These are phyloP conservation scores for Cyberlindnera xishuangbannaensis DNA, from an alignment of 805 yeast genomes.

Conservation along the genomic window DNA sequence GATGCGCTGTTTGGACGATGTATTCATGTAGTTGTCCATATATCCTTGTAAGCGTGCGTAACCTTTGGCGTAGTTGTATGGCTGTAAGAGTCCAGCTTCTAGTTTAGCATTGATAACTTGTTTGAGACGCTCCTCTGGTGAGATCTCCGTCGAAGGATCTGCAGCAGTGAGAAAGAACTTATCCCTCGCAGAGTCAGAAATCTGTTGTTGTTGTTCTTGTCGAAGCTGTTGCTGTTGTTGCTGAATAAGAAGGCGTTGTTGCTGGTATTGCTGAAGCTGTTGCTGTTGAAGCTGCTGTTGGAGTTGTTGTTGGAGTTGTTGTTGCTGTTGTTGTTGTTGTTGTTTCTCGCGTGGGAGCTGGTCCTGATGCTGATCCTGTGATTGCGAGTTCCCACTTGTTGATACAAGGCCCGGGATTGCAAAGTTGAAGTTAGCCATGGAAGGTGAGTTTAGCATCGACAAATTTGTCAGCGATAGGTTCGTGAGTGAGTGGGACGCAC, in stretches of 20 bases:
- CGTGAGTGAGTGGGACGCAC: conserved; percentile 24
- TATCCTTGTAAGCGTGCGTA: conserved; percentile 84
- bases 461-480: conserved; percentile 22
- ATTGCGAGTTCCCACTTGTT: conserved; percentile 7
- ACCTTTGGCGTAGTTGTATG: conserved; percentile 91
- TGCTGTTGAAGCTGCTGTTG: conserved; percentile 9
- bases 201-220: conserved; percentile 17
- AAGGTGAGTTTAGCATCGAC: conserved; percentile 21
- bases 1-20: conserved; percentile 76
- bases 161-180: conserved; percentile 95
- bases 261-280: conserved; percentile 8
- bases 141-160: conserved; percentile 89
- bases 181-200: conserved; percentile 74
- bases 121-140: conserved; percentile 89
- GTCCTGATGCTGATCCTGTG: conserved; percentile 6
- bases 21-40: conserved; percentile 90
- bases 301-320: conserved; percentile 5
- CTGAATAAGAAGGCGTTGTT: conserved; percentile 8
- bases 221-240: conserved; percentile 10
- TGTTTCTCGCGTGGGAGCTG: conserved; percentile 4
- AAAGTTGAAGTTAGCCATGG: conserved; percentile 12
- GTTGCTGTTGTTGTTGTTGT: conserved; percentile 6
- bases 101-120: conserved; percentile 92
- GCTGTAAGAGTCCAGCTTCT: conserved; percentile 88
- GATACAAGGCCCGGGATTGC: conserved; percentile 7